These are phyloP conservation scores for Solanum corneliomulleri DNA, from an alignment of 257 asterid species.

Conservation along the genomic window DNA sequence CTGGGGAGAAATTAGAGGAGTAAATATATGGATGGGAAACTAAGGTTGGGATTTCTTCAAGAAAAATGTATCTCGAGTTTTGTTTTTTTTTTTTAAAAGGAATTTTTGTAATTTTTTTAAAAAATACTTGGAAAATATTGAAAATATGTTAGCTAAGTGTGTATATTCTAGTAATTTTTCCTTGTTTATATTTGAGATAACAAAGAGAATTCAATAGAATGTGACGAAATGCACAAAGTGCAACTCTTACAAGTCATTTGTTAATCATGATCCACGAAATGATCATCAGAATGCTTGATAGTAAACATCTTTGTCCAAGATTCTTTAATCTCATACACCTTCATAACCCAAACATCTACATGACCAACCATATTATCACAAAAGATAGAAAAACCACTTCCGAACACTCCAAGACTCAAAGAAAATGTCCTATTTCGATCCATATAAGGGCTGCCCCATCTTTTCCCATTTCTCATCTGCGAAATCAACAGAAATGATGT, in stretches of 20 bases:
- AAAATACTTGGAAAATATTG: too few relatives aligned
- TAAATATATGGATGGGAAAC: too few relatives aligned
- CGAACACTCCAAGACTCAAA: slow-evolving; percentile 16
- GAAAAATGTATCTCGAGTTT: too few relatives aligned
- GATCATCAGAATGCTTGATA: not conserved
- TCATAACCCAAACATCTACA: slow-evolving; percentile 43
- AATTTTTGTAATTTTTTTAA: too few relatives aligned
- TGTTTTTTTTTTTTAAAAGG: too few relatives aligned
- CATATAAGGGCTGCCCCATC: slow-evolving; percentile 17
- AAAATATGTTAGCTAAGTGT: too few relatives aligned
- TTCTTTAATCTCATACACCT: slow-evolving; percentile 14
- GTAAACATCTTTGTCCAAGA: slow-evolving; percentile 24
- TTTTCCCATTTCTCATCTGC: not conserved
- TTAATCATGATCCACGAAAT: not conserved
- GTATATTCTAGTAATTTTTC: too few relatives aligned
- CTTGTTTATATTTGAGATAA: too few relatives aligned
- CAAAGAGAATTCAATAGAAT: too few relatives aligned
- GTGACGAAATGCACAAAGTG: not conserved
- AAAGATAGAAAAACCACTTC: slow-evolving; percentile 22
- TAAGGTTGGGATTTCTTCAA: too few relatives aligned
- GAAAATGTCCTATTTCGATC: not conserved
- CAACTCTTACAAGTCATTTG: not conserved
- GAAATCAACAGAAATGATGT: slow-evolving; percentile 8
- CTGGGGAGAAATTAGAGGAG: too few relatives aligned
- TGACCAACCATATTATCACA: slow-evolving; percentile 3